Conservation (phyloP, 495 filamentous ascomycete species). For the Neurospora sp. region DNA sequence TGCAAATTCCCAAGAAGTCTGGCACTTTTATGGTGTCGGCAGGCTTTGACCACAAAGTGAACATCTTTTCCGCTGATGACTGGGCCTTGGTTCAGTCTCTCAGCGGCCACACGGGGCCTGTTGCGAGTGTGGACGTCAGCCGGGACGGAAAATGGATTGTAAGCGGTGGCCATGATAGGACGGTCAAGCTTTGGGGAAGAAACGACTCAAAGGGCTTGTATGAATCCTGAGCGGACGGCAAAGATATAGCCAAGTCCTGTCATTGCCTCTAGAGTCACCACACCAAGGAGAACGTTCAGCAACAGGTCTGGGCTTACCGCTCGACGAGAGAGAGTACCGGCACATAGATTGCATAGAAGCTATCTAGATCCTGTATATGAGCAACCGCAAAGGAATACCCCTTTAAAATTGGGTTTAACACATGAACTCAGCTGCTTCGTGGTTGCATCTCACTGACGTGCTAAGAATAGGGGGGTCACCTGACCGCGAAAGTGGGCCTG, state of each 20-base stretch:
- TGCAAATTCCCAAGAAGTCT: constrained; percentile 51
- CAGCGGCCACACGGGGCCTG: constrained; percentile 83
- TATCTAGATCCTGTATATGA: background rate
- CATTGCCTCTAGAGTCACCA: background rate
- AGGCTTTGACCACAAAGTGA: constrained; percentile 93
- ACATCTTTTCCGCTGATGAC: constrained; percentile 91
- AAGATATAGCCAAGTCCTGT: background rate
- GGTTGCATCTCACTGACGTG: background rate
- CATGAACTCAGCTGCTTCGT: background rate
- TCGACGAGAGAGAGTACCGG: background rate
- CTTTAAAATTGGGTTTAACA: background rate
- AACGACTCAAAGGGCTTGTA: constrained; percentile 55
- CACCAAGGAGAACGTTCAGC: background rate
- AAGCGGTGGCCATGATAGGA: constrained; percentile 85
- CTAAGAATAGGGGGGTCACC: background rate
- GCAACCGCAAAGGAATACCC: background rate
- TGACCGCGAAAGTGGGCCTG: background rate
- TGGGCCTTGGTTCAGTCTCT: constrained; percentile 84
- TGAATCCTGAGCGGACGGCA: background rate
- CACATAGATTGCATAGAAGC: background rate
- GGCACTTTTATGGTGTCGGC: constrained; percentile 85
- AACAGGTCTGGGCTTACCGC: background rate
- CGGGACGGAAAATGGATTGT: constrained; percentile 83
- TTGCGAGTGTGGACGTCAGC: constrained; percentile 80
- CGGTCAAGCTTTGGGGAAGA: constrained; percentile 91